Conservation (phyloP, 495 filamentous ascomycete species). For the Aspergillus carlsbadensis region DNA sequence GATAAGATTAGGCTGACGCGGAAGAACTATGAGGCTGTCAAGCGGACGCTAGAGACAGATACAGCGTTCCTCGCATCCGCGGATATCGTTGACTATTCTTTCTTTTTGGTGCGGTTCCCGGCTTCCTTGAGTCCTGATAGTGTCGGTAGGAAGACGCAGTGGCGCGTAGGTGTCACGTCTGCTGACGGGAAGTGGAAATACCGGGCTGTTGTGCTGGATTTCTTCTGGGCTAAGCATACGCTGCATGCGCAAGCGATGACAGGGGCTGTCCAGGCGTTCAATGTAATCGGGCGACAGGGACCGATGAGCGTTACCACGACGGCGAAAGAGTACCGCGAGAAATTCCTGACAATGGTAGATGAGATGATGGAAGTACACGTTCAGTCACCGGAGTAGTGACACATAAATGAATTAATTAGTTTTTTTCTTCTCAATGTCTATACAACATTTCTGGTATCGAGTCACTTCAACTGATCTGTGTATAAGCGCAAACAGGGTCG, state of each 20-base stretch:
- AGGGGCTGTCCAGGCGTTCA: slow-evolving; percentile 58
- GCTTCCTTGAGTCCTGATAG: slow-evolving; percentile 29
- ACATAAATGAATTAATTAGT: not conserved
- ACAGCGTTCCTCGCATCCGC: slow-evolving; percentile 57
- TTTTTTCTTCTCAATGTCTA: slow-evolving; percentile 5
- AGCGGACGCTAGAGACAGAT: slow-evolving; percentile 50
- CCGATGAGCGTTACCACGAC: slow-evolving; percentile 72
- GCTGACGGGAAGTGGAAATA: slow-evolving; percentile 64
- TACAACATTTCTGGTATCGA: not conserved
- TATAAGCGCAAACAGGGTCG: not conserved
- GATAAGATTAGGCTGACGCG: slow-evolving; percentile 59
- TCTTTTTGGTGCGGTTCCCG: slow-evolving; percentile 62
- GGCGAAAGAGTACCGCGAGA: slow-evolving; percentile 60
- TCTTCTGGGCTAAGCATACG: slow-evolving; percentile 72
- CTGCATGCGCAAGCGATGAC: slow-evolving; percentile 61
- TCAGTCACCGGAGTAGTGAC: not conserved
- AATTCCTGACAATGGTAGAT: slow-evolving; percentile 62
- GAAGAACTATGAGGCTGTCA: slow-evolving; percentile 51
- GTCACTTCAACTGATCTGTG: not conserved
- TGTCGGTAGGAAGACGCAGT: slow-evolving; percentile 37
- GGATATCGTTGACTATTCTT: slow-evolving; percentile 68
- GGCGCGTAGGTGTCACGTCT: slow-evolving; percentile 57
- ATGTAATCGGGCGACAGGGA: slow-evolving; percentile 54
- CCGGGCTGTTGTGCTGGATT: slow-evolving; percentile 61
- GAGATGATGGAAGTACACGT: slow-evolving; percentile 51